Percentiles rank a stretch among this genome's conserved stretches.
These are phyloP conservation scores for Astrothelium subdiscretum DNA, from an alignment of 495 filamentous ascomycete species.

Conservation along the genomic window DNA sequence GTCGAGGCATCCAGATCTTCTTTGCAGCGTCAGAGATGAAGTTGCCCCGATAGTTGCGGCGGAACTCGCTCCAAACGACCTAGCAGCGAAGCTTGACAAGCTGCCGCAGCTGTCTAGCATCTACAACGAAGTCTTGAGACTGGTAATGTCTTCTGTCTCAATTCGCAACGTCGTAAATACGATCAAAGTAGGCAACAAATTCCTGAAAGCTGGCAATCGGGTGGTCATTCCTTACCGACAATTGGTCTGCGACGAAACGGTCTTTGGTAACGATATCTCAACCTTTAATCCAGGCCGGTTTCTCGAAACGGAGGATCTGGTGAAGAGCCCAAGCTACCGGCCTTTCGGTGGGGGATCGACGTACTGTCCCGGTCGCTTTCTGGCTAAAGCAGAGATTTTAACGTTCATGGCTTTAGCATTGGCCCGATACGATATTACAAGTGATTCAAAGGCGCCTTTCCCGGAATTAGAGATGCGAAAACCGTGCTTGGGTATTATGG, in stretches of 20 bases:
- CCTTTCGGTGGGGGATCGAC: conserved; percentile 34
- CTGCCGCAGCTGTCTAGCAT: too few relatives aligned
- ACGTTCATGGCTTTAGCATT: conserved; percentile 21
- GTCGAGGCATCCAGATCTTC: too few relatives aligned
- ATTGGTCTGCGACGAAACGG: neutral
- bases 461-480: neutral
- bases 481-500: neutral
- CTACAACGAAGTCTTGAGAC: too few relatives aligned
- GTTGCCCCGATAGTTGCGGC: too few relatives aligned
- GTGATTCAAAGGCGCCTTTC: neutral
- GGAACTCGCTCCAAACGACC: too few relatives aligned
- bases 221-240: neutral
- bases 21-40: too few relatives aligned
- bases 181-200: too few relatives aligned
- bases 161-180: too few relatives aligned
- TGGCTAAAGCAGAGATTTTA: conserved; percentile 32
- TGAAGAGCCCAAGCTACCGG: neutral
- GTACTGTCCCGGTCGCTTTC: conserved; percentile 33
- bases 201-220: too few relatives aligned
- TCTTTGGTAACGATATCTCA: neutral
- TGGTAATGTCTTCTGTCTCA: too few relatives aligned
- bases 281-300: neutral
- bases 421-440: neutral
- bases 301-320: neutral
- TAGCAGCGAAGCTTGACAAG: too few relatives aligned